Evolutionary conservation across 495 filamentous ascomycete genomes (phyloP), one percentile per base, ranked within the genome.

Genomic region (Hyaloscypha hepaticicola): DNA sequence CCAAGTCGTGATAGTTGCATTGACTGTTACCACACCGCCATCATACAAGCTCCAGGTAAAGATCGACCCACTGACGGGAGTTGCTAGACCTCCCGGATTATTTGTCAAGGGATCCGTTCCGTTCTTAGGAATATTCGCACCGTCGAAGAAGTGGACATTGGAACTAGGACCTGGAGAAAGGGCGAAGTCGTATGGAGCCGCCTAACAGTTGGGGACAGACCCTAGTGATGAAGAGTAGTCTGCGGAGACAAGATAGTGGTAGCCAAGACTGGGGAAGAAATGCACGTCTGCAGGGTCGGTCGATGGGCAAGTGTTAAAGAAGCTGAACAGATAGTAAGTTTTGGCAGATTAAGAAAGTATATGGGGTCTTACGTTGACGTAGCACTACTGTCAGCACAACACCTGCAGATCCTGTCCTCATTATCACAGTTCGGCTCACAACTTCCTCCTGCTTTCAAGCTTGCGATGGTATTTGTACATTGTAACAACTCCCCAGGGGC

Each of bases 31-130:
- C 53, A n/a, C 26, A 29, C 26, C 53, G 7, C 24, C 53, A 11
- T 56, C 31, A 29, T 56, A 56, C 53, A 56, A 56, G 19, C 53
- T 33, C 53, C 53, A 56, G 12, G 53, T 56, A 8, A 56, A n/a
- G 1, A 29, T 26, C 19, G 53, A 24, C 12, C 53, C 24, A 29
- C 53, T 56, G 5, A 56, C 25, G 2, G 53, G 53, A 8, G 53
- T 56, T 8, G 38, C 38, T 19, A 45, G 38, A 14, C 29, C 56
- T 38, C 29, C 56, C 2, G 56, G 29, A 38, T 58, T 58, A 22
- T 58, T 45, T 16, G 56, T 25, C 28, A 58, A 26, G 1, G 56
- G 56, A 34, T 58, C 12, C 0, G 29, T 58, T 16, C 56, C 31
- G 16, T 58, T 58, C 56, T 34, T 45, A 8, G 56, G 56, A 45